Conservation (phyloP, 495 filamentous ascomycete genomes). For the Aspergillus nanangensis region DNA sequence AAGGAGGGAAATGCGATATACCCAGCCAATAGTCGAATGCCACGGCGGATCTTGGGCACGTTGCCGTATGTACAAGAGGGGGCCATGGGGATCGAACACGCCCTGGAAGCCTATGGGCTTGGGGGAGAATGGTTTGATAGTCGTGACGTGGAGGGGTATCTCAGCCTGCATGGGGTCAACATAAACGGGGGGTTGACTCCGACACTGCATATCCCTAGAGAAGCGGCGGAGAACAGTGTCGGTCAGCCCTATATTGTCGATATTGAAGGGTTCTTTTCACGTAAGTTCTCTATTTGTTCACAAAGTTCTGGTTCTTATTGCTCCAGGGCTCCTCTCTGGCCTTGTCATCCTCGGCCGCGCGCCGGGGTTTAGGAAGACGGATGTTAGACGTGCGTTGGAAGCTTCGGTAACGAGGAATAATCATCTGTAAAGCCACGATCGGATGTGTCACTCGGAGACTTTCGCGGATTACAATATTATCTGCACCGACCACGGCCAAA, state of each 20-base stretch:
- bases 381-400: conserved; percentile 1
- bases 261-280: conserved; percentile 7
- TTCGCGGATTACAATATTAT: conserved; percentile 3
- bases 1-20: conserved; percentile 14
- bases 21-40: conserved; percentile 21
- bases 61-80: no score
- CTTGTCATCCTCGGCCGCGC: conserved; percentile 11
- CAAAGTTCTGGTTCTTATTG: neutral
- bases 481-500: neutral
- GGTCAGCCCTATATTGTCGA: neutral
- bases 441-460: neutral
- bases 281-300: conserved; percentile 8
- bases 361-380: conserved; percentile 9
- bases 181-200: conserved; percentile 14
- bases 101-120: no score
- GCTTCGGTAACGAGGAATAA: conserved; percentile 1
- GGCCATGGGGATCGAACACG: no score
- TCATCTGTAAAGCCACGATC: neutral
- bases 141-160: conserved; percentile 59
- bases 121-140: no score
- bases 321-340: neutral
- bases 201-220: neutral
- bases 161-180: conserved; percentile 18
- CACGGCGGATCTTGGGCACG: no score
- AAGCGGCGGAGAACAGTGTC: neutral